Evolutionary conservation across 1,284 basidiomycete species (phyloP).

Genomic region (Irpex sp.): DNA sequence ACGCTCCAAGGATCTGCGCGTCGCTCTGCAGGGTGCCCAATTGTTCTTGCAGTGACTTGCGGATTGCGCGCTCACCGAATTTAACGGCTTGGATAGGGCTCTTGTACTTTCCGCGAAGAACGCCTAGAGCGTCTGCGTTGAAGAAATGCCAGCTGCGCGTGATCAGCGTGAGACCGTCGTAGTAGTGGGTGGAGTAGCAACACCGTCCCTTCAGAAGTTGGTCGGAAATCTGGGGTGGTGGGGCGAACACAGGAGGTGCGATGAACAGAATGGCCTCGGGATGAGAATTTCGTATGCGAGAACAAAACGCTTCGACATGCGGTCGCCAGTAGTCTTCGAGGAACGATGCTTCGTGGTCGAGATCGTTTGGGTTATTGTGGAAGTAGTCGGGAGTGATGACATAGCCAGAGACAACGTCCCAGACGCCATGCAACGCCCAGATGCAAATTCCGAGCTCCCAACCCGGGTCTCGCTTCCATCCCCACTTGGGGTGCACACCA

Average conservation of each 20-base stretch:
- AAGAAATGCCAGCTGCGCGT: slow-evolving; percentile 95
- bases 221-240: slow-evolving; percentile 65
- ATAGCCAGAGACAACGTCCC: slow-evolving; percentile 73
- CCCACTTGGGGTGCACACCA: slow-evolving; percentile 63
- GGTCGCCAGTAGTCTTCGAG: slow-evolving; percentile 82
- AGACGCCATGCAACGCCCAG: slow-evolving; percentile 94
- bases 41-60: slow-evolving; percentile 82
- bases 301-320: slow-evolving; percentile 68
- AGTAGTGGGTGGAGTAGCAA: slow-evolving; percentile 87
- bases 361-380: slow-evolving; percentile 23
- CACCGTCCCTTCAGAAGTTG: slow-evolving; percentile 67
- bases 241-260: slow-evolving; percentile 89
- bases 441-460: slow-evolving; percentile 88
- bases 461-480: slow-evolving; percentile 72
- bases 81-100: slow-evolving; percentile 64
- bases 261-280: slow-evolving; percentile 88
- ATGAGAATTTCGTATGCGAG: slow-evolving; percentile 69
- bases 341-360: slow-evolving; percentile 54
- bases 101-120: slow-evolving; percentile 86
- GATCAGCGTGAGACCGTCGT: slow-evolving; percentile 86
- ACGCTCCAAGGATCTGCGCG: slow-evolving; percentile 63
- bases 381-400: slow-evolving; percentile 85
- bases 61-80: slow-evolving; percentile 81
- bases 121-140: slow-evolving; percentile 92
- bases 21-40: slow-evolving; percentile 79